Evolutionary conservation across 2,329 filamentous ascomycete genomes (phyloP).

Genomic region (Phyllosticta ampelicida): DNA sequence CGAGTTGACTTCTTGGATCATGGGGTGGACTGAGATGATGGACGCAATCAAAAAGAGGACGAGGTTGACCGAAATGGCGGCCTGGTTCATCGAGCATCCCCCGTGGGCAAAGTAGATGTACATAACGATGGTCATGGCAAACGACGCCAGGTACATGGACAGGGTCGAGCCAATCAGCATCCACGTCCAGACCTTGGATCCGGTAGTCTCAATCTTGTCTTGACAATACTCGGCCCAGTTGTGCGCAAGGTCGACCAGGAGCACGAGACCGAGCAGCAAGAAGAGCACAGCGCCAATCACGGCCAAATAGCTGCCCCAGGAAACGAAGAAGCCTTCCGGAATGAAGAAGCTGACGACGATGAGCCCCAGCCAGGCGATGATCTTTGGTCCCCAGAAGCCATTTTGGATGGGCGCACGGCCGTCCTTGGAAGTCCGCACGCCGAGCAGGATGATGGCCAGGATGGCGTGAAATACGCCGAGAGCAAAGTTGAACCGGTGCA

Average conservation of each 20-base stretch:
- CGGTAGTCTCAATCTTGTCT: constrained; percentile 79
- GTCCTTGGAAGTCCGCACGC: constrained; percentile 78
- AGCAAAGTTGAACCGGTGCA: constrained; percentile 96
- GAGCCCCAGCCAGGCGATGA: constrained; percentile 77
- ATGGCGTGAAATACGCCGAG: constrained; percentile 89
- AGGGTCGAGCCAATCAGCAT: constrained; percentile 86
- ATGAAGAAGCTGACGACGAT: constrained; percentile 92
- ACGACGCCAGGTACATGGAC: constrained; percentile 81
- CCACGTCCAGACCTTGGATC: constrained; percentile 74
- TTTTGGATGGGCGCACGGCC: constrained; percentile 85
- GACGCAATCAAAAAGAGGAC: constrained; percentile 73
- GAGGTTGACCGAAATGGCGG: constrained; percentile 79
- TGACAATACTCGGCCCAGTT: constrained; percentile 96
- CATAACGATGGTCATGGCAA: constrained; percentile 93
- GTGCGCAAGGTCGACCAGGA: constrained; percentile 90
- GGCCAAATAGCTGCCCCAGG: constrained; percentile 92
- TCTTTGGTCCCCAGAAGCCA: constrained; percentile 97
- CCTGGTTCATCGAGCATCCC: constrained; percentile 90
- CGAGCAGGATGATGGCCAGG: constrained; percentile 72
- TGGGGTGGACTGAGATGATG: constrained; percentile 76
- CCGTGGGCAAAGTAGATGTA: constrained; percentile 86
- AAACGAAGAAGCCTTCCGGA: constrained; percentile 85
- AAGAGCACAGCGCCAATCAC: constrained; percentile 85
- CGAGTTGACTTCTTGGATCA: constrained; percentile 81
- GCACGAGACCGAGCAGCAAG: constrained; percentile 79